Evolutionary conservation across 2,329 filamentous ascomycete genomes (phyloP), one percentile per base, ranked within the genome.

Genomic region (Aureobasidium sp.): DNA sequence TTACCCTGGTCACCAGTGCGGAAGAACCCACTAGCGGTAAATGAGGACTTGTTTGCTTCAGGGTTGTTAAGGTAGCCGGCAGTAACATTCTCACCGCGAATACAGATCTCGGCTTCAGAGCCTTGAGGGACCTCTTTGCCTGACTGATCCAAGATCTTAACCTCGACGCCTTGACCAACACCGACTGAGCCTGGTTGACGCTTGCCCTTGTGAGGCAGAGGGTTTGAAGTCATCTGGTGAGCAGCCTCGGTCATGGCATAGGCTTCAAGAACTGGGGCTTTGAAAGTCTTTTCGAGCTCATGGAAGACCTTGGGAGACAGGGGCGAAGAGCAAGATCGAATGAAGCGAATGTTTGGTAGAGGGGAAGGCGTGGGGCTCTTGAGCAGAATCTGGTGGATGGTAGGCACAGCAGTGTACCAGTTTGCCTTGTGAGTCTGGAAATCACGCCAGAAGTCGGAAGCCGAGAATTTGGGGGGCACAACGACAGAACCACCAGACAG

Each of bases 351-450:
- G 16, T 80, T 73, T 2, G 89, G 89, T 61, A 85, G 79, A 1
- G 87, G 86, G 61, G 72, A 82, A 5, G 90, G 91, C 3, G 83
- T 73, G 7, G 88, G 85, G 67, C 82, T 85, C 76, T 88, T 90
- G 62, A 96, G 84, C 4, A 96, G 80, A 68, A 96, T 93, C 71
- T 94, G 90, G 74, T 95, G 91, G 71, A 96, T 95, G 0, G 91
- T 95, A 1, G 91, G 91, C n/a, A 94, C 91, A 1, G 91, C 91
- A 0, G 90, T 94, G 76, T 94, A 96, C 91, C 91, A 96, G 73
- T 90, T 96, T 30, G 90, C 91, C 66, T 85, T 80, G 77, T 91
- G 81, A 6, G 81, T 78, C 66, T 80, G 80, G 69, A 94, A 94
- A 72, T 94, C 87, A 29, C 75, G 73, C 91, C 91, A 96, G 76